Conservation (phyloP, 2,329 filamentous ascomycete genomes). For the Fusarium guadeloupense region DNA sequence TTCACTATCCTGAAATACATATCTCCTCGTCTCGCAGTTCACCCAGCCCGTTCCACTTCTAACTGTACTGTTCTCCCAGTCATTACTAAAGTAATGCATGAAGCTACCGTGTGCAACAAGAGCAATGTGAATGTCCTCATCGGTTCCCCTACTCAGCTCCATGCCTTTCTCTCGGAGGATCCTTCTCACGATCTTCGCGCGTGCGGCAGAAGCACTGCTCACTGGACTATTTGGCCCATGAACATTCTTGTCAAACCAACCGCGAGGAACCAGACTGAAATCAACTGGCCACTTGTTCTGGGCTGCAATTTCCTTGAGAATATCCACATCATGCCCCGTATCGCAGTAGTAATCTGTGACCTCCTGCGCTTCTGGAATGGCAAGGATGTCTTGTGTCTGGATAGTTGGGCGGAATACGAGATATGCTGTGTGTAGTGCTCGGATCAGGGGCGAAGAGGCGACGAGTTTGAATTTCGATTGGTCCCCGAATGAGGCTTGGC, state of each 20-base stretch:
- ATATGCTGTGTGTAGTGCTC: constrained; percentile 24
- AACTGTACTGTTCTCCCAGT: constrained; percentile 21
- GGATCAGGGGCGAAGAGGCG: constrained; percentile 21
- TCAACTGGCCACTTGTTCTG: constrained; percentile 28
- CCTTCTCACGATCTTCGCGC: constrained; percentile 22
- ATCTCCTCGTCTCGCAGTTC: constrained; percentile 31
- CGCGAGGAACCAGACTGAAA: constrained; percentile 9
- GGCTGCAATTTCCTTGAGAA: neutral
- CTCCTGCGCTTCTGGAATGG: constrained; percentile 32
- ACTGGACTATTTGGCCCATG: constrained; percentile 30
- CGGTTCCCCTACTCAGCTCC: neutral
- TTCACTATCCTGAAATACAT: constrained; percentile 11
- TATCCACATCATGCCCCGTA: constrained; percentile 6
- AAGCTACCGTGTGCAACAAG: constrained; percentile 32
- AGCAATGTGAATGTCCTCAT: constrained; percentile 27
- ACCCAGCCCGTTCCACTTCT: constrained; percentile 25
- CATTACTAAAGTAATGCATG: constrained; percentile 32
- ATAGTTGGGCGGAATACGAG: constrained; percentile 21
- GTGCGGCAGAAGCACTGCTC: constrained; percentile 15
- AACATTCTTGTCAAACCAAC: constrained; percentile 27
- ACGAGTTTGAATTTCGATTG: constrained; percentile 30
- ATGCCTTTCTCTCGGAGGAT: constrained; percentile 19
- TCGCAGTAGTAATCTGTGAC: constrained; percentile 31
- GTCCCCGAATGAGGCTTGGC: constrained; percentile 25
- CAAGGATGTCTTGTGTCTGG: constrained; percentile 16